Conservation (phyloP, 2,329 filamentous ascomycete genomes). For the Fusarium concolor region DNA sequence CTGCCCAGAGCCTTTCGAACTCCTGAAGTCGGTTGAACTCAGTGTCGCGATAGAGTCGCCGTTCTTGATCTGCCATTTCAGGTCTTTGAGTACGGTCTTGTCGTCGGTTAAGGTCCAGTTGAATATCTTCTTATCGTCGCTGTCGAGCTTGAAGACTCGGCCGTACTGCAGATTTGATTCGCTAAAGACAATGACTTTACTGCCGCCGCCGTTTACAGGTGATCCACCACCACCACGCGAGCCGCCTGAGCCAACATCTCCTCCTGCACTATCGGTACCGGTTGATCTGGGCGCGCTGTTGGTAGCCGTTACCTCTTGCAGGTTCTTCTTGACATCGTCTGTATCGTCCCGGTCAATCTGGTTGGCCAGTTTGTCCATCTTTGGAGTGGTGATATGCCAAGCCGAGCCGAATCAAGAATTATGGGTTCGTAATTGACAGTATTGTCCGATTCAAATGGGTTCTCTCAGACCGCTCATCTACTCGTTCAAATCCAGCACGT, state of each 20-base stretch:
- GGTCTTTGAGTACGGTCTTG: not conserved
- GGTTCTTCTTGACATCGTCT: not conserved
- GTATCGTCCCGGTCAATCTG: conserved; percentile 4
- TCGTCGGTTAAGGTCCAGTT: not conserved
- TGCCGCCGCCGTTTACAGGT: not conserved
- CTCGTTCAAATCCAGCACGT: not conserved
- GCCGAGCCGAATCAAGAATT: not conserved
- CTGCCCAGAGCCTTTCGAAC: not conserved
- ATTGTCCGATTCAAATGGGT: not conserved
- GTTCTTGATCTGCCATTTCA: conserved; percentile 7
- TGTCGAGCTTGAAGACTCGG: not conserved
- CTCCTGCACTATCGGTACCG: not conserved
- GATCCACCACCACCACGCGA: not conserved
- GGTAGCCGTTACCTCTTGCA: conserved; percentile 1
- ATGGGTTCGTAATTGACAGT: not conserved
- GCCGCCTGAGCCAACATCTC: not conserved
- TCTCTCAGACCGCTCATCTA: not conserved
- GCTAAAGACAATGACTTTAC: not conserved
- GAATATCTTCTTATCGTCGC: not conserved
- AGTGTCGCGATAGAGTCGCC: not conserved
- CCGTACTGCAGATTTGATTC: not conserved
- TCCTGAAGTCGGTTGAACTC: not conserved
- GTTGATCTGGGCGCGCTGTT: too few species aligned
- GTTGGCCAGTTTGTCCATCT: conserved; percentile 27
- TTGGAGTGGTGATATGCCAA: not conserved